Percentiles rank a stretch among this genome's conserved stretches.
Evolutionary conservation across 2,329 filamentous ascomycete genomes (phyloP).

Genomic region (Verticillium isaacii): DNA sequence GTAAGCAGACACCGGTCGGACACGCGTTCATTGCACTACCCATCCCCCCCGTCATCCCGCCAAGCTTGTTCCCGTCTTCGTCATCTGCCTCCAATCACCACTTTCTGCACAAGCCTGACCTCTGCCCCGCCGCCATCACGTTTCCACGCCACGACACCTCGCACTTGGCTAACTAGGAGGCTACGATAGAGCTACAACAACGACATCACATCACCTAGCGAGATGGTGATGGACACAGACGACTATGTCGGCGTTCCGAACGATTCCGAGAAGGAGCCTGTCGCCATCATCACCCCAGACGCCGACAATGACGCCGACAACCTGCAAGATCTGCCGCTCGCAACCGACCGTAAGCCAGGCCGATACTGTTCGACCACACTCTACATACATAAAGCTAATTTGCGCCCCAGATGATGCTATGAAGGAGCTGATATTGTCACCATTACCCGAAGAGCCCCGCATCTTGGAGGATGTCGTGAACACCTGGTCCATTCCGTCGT

Average conservation of each 20-base stretch:
- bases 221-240: slow-evolving; percentile 51
- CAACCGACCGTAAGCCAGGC: slow-evolving; percentile 44
- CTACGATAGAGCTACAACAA: slow-evolving; percentile 42
- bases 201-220: slow-evolving; percentile 48
- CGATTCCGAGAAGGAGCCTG: slow-evolving; percentile 43
- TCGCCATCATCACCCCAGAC: slow-evolving; percentile 52
- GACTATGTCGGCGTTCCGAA: slow-evolving; percentile 48
- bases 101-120: not conserved
- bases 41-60: not conserved
- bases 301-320: slow-evolving; percentile 42
- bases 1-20: not conserved
- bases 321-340: slow-evolving; percentile 42
- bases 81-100: not conserved
- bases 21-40: not conserved
- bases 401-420: slow-evolving; percentile 68
- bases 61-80: not conserved
- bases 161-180: slow-evolving; percentile 14
- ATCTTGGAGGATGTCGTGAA: slow-evolving; percentile 69
- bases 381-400: slow-evolving; percentile 18
- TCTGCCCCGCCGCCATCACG: not conserved
- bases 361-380: not conserved
- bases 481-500: slow-evolving; percentile 86
- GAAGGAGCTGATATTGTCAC: slow-evolving; percentile 71
- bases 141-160: not conserved
- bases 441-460: slow-evolving; percentile 70